phyloP scores from a whole-genome alignment of 2,329 filamentous ascomycete genomes.

The Stachybotrys chlorohalonatus region DNA sequence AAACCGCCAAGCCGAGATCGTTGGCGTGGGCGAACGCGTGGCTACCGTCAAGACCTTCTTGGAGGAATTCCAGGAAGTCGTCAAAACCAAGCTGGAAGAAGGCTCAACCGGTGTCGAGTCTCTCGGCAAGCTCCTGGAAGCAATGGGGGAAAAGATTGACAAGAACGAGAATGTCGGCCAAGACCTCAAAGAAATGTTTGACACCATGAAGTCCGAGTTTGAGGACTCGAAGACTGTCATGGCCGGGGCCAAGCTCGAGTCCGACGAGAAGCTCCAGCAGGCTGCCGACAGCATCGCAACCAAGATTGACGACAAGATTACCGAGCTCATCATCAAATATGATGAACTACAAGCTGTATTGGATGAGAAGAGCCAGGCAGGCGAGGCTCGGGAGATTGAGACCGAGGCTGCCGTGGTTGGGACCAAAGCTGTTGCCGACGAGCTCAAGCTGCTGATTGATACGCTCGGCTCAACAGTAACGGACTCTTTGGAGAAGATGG shows the following conservation, averaged over 20 bases:
- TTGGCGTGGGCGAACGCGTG: slow-evolving; percentile 68
- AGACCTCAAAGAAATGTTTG: slow-evolving; percentile 63
- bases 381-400: slow-evolving; percentile 63
- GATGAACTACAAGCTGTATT: slow-evolving; percentile 71
- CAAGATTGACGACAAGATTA: slow-evolving; percentile 58
- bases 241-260: slow-evolving; percentile 71
- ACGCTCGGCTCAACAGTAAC: slow-evolving; percentile 73
- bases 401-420: slow-evolving; percentile 65
- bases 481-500: slow-evolving; percentile 77
- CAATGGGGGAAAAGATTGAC: slow-evolving; percentile 53
- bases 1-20: slow-evolving; percentile 75
- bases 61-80: slow-evolving; percentile 66
- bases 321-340: slow-evolving; percentile 75
- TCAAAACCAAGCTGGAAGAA: slow-evolving; percentile 69
- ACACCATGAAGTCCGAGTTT: slow-evolving; percentile 75
- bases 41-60: slow-evolving; percentile 69
- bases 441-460: slow-evolving; percentile 78
- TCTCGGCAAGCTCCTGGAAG: slow-evolving; percentile 60
- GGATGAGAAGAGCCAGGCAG: slow-evolving; percentile 64
- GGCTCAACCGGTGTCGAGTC: slow-evolving; percentile 64
- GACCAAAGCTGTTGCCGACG: slow-evolving; percentile 75
- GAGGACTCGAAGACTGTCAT: slow-evolving; percentile 77
- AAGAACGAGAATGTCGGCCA: slow-evolving; percentile 48
- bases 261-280: slow-evolving; percentile 65
- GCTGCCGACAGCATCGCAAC: slow-evolving; percentile 42